A percentile compares a stretch with the other conserved stretches of the same genome.
These are phyloP conservation scores for Colletotrichum caudatum DNA, from an alignment of 2,329 filamentous ascomycete species.

Conservation along the genomic window DNA sequence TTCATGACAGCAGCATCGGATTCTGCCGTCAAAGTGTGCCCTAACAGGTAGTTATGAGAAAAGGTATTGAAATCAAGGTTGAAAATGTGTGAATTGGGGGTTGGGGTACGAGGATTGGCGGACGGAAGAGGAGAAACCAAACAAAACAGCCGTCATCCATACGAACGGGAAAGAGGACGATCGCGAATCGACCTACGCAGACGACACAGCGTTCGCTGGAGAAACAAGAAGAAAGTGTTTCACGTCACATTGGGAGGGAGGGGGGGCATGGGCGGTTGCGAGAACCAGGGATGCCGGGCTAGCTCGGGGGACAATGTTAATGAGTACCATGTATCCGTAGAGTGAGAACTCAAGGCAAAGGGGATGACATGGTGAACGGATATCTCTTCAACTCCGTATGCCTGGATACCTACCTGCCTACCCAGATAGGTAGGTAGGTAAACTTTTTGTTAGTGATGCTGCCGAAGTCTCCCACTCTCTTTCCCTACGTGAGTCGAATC, in stretches of 20 bases:
- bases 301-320: not conserved
- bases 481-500: not conserved
- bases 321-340: not conserved
- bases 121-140: conserved; percentile 1
- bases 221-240: conserved; percentile 32
- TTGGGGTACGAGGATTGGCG: not conserved
- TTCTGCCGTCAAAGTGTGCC: not conserved
- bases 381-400: too few relatives aligned
- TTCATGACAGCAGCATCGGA: not conserved
- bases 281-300: conserved; percentile 29
- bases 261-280: conserved; percentile 22
- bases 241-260: conserved; percentile 29
- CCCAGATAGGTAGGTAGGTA: not conserved
- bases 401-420: too few relatives aligned
- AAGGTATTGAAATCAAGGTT: conserved; percentile 2
- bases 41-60: not conserved
- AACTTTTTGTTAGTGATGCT: not conserved
- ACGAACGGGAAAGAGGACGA: not conserved
- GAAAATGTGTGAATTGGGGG: not conserved
- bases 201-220: conserved; percentile 19
- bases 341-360: not conserved
- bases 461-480: not conserved
- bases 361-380: too few relatives aligned
- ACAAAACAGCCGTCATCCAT: conserved; percentile 2
- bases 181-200: not conserved